Evolutionary conservation across 768 basidiomycete species (phyloP), one percentile per base, ranked within the genome.

Genomic region (Leccinum imitatum): DNA sequence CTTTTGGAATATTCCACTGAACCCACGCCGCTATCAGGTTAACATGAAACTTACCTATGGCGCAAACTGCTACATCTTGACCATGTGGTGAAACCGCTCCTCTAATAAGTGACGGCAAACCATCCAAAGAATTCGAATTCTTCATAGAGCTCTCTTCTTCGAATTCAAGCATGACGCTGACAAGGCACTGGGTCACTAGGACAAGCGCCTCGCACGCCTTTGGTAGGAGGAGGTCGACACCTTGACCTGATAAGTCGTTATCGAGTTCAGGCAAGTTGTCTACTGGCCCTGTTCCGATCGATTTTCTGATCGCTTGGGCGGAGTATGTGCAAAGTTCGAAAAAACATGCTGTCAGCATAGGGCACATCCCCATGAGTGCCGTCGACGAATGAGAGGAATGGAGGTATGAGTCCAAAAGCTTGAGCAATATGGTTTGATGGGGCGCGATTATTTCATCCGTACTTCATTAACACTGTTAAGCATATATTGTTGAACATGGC

Each of bases 391-490:
- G 77, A 27, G 76, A 75, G 13, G 84, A 80, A 63, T 91, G 89
- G 56, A 94, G 77, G 69, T 91, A 89, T 2, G 92, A 90, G 70
- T 96, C 95, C 13, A 95, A 77, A 15, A 96, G 78, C 73, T 95
- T 95, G 59, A 97, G 83, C 11, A 96, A 76, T n/a, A 84, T 90
- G 4, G 87, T 92, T 71, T 96, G 95, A 64, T 90, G 87, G 0
- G 93, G 91, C 6, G 91, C 85, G 44, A 95, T 82, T 13, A 86
- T 79, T 74, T 94, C 93, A 50, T 82, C 84, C 23, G 75, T 61
- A 59, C 91, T 91, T 70, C n/a, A 19, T 44, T 19, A n/a, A 53
- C 61, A 71, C 59, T 41, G 58, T 61, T 46, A 57, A 57, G 60
- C 13, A 69, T 54, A 30, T 46, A 41, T 53, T 47, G 6, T 35